Evolutionary conservation across 2,329 filamentous ascomycete genomes (phyloP).

Genomic region (Ramularia collo-cygni): DNA sequence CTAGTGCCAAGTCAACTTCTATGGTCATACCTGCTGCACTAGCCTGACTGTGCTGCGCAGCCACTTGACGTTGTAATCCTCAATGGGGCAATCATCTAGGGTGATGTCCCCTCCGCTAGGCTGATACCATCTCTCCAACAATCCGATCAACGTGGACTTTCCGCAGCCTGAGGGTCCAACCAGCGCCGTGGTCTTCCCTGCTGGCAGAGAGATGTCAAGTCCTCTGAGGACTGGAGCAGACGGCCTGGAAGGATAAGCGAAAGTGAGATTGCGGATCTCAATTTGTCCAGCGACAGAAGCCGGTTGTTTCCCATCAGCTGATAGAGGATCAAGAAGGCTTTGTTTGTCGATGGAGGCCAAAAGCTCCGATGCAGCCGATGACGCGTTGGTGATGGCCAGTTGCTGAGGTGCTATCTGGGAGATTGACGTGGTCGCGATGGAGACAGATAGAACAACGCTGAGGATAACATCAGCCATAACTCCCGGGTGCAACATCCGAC

Average conservation of each 20-base stretch:
- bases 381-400: constrained; percentile 37
- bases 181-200: constrained; percentile 42
- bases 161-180: constrained; percentile 34
- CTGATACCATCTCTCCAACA: constrained; percentile 32
- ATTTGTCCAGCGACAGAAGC: constrained; percentile 42
- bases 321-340: constrained; percentile 35
- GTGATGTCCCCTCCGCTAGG: constrained; percentile 25
- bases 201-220: constrained; percentile 31
- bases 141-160: constrained; percentile 33
- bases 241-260: constrained; percentile 57
- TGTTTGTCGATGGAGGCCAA: constrained; percentile 37
- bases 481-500: constrained; percentile 1
- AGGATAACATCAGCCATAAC: background rate
- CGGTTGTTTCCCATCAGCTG: constrained; percentile 20
- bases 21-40: constrained; percentile 21
- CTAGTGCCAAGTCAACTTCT: too few relatives aligned
- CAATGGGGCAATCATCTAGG: constrained; percentile 28
- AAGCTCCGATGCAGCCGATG: constrained; percentile 37
- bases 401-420: constrained; percentile 36
- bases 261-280: constrained; percentile 57
- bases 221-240: constrained; percentile 31
- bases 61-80: constrained; percentile 28
- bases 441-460: constrained; percentile 11
- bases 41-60: constrained; percentile 28
- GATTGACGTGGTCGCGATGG: constrained; percentile 35